Evolutionary conservation across 805 yeast genomes (phyloP), one percentile per base, ranked within the genome.

Genomic region (Candida dajiaensis): DNA sequence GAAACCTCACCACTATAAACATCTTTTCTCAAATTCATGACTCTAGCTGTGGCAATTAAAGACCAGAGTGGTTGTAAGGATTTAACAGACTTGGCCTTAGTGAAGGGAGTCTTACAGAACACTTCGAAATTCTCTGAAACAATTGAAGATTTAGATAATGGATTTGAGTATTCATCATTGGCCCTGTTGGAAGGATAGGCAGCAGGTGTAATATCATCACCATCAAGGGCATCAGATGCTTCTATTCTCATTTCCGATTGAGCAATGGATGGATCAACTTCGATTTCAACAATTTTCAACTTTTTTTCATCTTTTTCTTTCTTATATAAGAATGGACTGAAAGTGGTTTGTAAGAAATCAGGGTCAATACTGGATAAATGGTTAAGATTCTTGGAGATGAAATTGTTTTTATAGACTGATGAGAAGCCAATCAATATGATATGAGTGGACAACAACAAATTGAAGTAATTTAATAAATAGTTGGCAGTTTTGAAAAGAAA

Each of bases 61-160:
- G 78, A 65, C 83, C 83, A 78, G 4, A 78, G 48, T 3, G 82
- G 82, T 50, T 80, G 80, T 21, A 62, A 53, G 3, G 51, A 26
- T 19, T 51, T 47, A 20, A 50, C 41, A 18, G 55, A 47, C 29
- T 52, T 57, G 12, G 53, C 41, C 35, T 50, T 58, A 10, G 50
- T 38, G 16, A 53, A 56, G 1, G 56, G 46, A 12, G 53, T 40
- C 38, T 50, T 51, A 33, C 50, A 53, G 26, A 58, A 59, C 13
- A 49, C 50, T 33, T 57, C 55, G 38, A 60, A 60, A 41, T 60
- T 60, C 18, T 56, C 62, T 16, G 56, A 43, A 5, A 60, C 63
- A 10, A 60, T 53, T 31, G 54, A 50, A n/a, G 52, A 51, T 6
- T 57, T 44, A 4, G 58, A 53, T 1, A 55, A 50, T 10, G 49